Conservation (phyloP, 495 filamentous ascomycete genomes). For the Neurospora tetraspora region DNA sequence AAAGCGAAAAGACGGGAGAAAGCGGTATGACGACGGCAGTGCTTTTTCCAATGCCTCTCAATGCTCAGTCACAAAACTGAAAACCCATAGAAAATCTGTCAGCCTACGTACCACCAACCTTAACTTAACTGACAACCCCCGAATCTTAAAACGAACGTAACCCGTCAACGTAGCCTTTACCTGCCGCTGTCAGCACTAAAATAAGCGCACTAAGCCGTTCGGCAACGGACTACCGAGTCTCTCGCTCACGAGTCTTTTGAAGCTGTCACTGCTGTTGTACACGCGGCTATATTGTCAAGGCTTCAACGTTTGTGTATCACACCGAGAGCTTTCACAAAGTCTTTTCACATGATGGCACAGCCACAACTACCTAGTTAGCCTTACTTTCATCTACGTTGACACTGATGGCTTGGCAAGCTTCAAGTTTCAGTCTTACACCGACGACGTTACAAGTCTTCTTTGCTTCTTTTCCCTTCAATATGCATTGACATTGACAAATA, state of each 20-base stretch:
- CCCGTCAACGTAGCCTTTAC: background rate
- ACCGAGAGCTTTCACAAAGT: no score
- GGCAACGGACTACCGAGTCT: background rate
- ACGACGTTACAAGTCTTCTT: background rate
- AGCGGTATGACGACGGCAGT: background rate
- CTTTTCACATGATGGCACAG: background rate
- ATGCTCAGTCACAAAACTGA: background rate
- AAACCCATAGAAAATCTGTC: background rate
- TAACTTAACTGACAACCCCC: background rate
- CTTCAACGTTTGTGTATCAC: no score
- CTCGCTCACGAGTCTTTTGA: no score
- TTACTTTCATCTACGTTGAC: background rate
- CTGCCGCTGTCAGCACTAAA: background rate
- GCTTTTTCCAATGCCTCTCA: background rate
- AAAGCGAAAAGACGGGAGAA: background rate
- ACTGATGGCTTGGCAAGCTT: background rate
- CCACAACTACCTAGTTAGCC: background rate
- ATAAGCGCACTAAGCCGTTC: background rate
- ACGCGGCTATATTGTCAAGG: no score
- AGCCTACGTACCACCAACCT: background rate
- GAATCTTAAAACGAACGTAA: background rate
- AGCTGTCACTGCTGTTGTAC: no score
- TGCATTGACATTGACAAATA: background rate
- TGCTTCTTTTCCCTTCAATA: background rate
- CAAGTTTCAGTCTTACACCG: background rate